Percentiles rank a stretch among this genome's conserved stretches.
These are phyloP conservation scores for Carpinus viminea DNA, from an alignment of 306 rosid species.

Conservation along the genomic window DNA sequence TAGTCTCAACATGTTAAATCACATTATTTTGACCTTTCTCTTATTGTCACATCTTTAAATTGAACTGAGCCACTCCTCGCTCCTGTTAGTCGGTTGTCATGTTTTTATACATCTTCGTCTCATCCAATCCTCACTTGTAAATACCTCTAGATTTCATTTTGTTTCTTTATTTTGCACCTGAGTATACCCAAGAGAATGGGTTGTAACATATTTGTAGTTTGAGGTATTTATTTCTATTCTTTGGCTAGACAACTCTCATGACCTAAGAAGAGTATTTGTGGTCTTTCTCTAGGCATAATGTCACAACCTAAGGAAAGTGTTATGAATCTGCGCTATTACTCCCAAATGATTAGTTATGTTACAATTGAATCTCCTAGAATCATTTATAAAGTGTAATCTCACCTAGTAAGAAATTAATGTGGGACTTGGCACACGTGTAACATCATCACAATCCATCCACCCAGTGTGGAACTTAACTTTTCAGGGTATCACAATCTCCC, in stretches of 20 bases:
- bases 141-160: not conserved
- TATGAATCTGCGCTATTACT: no score
- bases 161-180: not conserved
- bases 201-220: not conserved
- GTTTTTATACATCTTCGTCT: not conserved
- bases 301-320: no score
- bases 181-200: not conserved
- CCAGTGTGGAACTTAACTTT: no score
- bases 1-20: not conserved
- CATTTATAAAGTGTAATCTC: no score
- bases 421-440: no score
- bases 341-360: no score
- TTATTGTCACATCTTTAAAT: not conserved
- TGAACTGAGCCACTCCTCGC: not conserved
- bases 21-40: not conserved
- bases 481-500: no score
- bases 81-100: not conserved
- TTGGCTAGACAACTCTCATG: no score
- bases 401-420: no score
- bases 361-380: no score
- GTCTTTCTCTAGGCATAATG: not conserved
- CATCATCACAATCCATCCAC: no score
- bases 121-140: not conserved
- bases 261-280: not conserved
- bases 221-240: not conserved